Evolutionary conservation across 495 filamentous ascomycete genomes (phyloP).

Genomic region (Aspergillus sparsus): DNA sequence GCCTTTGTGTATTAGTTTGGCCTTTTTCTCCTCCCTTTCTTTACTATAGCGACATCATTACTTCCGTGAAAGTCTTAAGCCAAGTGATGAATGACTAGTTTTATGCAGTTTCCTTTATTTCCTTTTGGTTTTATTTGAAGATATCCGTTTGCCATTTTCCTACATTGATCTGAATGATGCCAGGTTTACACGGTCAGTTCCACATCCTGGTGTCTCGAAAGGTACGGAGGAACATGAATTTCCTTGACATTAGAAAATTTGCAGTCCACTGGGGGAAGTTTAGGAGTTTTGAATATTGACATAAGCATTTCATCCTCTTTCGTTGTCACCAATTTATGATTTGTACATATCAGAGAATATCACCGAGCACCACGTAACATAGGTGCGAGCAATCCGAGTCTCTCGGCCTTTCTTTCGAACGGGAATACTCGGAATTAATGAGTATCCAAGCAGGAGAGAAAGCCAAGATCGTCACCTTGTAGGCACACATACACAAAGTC

Average conservation of each 20-base stretch:
- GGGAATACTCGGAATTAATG: not conserved
- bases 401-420: not conserved
- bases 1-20: constrained; percentile 35
- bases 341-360: constrained; percentile 11
- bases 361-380: not conserved
- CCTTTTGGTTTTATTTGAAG: not conserved
- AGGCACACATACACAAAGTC: too few species aligned
- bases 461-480: too few species aligned
- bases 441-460: too few species aligned
- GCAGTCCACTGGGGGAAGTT: not conserved
- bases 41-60: constrained; percentile 26
- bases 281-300: not conserved
- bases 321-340: constrained; percentile 5
- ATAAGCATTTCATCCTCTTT: not conserved
- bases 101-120: constrained; percentile 15
- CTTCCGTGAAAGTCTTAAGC: constrained; percentile 25
- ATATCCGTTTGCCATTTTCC: constrained; percentile 2
- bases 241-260: constrained; percentile 9
- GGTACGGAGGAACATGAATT: constrained; percentile 15
- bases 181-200: not conserved
- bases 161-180: constrained; percentile 5
- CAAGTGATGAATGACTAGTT: constrained; percentile 30
- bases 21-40: too few species aligned
- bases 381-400: not conserved
- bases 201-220: constrained; percentile 1